Conservation (phyloP, 768 basidiomycete species). For the Rhodocollybia butyracea region DNA sequence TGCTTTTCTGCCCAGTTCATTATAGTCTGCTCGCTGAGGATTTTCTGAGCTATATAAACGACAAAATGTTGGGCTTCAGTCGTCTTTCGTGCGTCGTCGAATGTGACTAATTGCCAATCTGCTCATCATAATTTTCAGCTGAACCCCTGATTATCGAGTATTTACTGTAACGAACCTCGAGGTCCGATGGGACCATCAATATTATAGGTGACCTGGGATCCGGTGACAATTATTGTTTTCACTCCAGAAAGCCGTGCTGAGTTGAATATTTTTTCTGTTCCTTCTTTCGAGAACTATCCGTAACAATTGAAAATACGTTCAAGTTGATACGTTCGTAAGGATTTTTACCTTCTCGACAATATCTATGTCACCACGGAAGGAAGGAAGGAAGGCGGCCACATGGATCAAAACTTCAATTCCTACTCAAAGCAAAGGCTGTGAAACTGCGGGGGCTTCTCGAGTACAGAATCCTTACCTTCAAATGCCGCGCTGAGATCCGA, state of each 20-base stretch:
- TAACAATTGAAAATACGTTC: background rate
- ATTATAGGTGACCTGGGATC: conserved; percentile 3
- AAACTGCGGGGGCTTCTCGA: background rate
- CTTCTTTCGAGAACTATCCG: background rate
- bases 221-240: conserved; percentile 4
- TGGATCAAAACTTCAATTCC: conserved; percentile 37
- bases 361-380: conserved; percentile 3
- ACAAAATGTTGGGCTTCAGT: conserved; percentile 1
- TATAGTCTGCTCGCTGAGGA: conserved; percentile 20
- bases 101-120: conserved; percentile 7
- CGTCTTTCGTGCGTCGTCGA: conserved; percentile 2
- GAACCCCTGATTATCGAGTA: background rate
- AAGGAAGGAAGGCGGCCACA: conserved; percentile 20
- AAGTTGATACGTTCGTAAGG: background rate
- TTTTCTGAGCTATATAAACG: conserved; percentile 25
- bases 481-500: background rate
- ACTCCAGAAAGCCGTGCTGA: conserved; percentile 1
- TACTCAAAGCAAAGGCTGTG: conserved; percentile 14
- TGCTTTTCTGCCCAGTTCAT: conserved; percentile 24
- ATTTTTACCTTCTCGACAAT: background rate
- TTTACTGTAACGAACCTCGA: background rate
- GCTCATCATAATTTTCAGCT: background rate
- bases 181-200: conserved; percentile 7
- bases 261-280: conserved; percentile 4
- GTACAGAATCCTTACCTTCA: background rate